Conservation (phyloP, 352 stramenopile species). For the Phytophthora pinifolia region DNA sequence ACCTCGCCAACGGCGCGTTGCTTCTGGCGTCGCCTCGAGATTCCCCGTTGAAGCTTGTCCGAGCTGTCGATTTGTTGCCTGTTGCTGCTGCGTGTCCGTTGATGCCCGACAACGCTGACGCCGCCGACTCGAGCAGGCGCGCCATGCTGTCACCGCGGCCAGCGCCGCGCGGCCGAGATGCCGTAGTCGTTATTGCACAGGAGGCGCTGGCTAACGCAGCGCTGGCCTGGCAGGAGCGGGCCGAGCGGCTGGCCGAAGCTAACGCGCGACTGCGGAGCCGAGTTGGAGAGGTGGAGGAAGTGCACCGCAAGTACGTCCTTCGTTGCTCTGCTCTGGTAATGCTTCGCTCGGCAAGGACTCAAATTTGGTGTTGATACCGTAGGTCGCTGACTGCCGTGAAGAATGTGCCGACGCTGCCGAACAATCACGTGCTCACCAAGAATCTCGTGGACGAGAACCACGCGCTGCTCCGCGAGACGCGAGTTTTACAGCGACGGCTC, state of each 20-base stretch:
- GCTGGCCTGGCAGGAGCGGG: slow-evolving; percentile 44
- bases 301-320: slow-evolving; percentile 35
- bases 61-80: too few species aligned
- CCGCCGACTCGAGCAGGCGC: neutral
- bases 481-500: slow-evolving; percentile 42
- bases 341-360: neutral
- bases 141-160: slow-evolving; percentile 18
- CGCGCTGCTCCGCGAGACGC: slow-evolving; percentile 34
- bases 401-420: slow-evolving; percentile 53
- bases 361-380: slow-evolving; percentile 5
- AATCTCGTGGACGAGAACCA: slow-evolving; percentile 68
- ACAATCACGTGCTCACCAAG: slow-evolving; percentile 67
- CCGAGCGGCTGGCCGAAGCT: slow-evolving; percentile 33
- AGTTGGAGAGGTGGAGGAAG: slow-evolving; percentile 32
- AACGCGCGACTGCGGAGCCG: slow-evolving; percentile 40
- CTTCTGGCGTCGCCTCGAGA: slow-evolving; percentile 10
- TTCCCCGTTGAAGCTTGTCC: neutral
- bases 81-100: too few species aligned
- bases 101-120: too few species aligned
- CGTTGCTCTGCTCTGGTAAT: too few species aligned
- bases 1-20: neutral
- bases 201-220: slow-evolving; percentile 31
- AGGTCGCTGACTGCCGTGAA: slow-evolving; percentile 55
- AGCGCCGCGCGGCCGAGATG: slow-evolving; percentile 6
- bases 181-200: slow-evolving; percentile 40